Conservation (phyloP, 2,329 filamentous ascomycete genomes). For the Hawksworthiomyces lignivorus region DNA sequence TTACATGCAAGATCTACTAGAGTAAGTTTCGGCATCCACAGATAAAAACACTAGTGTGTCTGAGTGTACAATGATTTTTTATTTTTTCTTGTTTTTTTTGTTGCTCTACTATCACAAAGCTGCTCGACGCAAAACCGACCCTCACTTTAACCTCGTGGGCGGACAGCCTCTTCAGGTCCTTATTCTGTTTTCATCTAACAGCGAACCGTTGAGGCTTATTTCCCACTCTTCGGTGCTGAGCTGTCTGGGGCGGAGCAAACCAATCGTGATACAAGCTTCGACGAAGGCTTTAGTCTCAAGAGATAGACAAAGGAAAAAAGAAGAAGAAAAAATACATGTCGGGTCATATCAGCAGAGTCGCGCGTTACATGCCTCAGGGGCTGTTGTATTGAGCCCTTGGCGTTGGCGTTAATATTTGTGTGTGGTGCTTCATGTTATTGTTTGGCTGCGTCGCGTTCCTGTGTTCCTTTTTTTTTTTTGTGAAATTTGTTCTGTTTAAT, state of each 20-base stretch:
- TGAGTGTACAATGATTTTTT: constrained; percentile 18
- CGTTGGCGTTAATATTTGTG: too few relatives aligned
- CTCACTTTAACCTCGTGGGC: constrained; percentile 67
- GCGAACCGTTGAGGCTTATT: constrained; percentile 1
- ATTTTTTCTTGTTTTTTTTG: constrained; percentile 19
- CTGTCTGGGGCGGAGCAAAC: constrained; percentile 55
- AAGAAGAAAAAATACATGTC: constrained; percentile 35
- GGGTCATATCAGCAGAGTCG: constrained; percentile 32
- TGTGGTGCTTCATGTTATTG: neutral
- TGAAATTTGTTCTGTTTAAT: constrained; percentile 1
- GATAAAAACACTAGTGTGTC: too few relatives aligned
- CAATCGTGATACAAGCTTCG: constrained; percentile 33
- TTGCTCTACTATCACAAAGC: constrained; percentile 20
- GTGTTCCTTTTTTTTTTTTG: constrained; percentile 4
- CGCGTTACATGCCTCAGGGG: too few relatives aligned
- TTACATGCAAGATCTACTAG: too few relatives aligned
- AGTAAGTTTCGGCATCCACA: too few relatives aligned
- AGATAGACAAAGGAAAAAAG: constrained; percentile 18
- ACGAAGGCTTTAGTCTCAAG: neutral
- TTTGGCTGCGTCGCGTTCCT: constrained; percentile 1
- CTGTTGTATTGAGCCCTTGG: too few relatives aligned
- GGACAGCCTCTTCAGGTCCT: constrained; percentile 19
- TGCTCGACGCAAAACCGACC: constrained; percentile 57
- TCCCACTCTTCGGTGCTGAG: constrained; percentile 63
- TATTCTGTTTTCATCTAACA: constrained; percentile 12